Evolutionary conservation across 2,329 filamentous ascomycete genomes (phyloP).

Genomic region (Fonsecaea nubica): DNA sequence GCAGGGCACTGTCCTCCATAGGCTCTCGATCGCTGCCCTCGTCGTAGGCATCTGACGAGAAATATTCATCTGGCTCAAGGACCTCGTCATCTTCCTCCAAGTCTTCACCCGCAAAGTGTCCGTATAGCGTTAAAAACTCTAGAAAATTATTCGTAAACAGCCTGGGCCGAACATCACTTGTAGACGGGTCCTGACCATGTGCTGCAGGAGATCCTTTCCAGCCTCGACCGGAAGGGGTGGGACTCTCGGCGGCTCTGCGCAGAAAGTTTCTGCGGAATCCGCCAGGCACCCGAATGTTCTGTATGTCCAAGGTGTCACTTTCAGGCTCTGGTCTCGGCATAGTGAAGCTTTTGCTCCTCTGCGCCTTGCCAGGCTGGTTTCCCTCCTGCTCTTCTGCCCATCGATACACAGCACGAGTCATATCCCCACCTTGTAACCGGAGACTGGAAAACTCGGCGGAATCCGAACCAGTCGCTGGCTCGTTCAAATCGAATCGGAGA

Average conservation of each 20-base stretch:
- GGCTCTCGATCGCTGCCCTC: conserved; percentile 69
- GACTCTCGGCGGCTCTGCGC: conserved; percentile 73
- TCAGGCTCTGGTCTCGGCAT: conserved; percentile 78
- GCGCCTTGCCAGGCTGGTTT: conserved; percentile 62
- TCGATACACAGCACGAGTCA: conserved; percentile 92
- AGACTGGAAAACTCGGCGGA: conserved; percentile 92
- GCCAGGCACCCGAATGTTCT: conserved; percentile 88
- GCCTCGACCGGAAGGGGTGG: conserved; percentile 52
- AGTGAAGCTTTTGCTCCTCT: conserved; percentile 88
- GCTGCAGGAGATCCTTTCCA: conserved; percentile 44
- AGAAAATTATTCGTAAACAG: conserved; percentile 91
- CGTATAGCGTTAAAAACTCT: conserved; percentile 93
- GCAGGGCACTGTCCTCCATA: conserved; percentile 85
- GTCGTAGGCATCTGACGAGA: conserved; percentile 76
- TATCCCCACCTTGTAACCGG: conserved; percentile 89
- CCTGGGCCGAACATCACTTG: conserved; percentile 56
- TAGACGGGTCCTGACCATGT: conserved; percentile 48
- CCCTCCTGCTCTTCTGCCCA: conserved; percentile 90
- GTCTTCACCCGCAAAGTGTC: conserved; percentile 96
- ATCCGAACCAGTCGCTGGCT: conserved; percentile 50
- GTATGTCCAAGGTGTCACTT: conserved; percentile 81
- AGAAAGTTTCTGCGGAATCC: conserved; percentile 92
- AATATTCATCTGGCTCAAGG: conserved; percentile 86
- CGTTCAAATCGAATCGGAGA: conserved; percentile 43
- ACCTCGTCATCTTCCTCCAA: conserved; percentile 96